Conservation (phyloP, 2,329 filamentous ascomycete species). For the Microascus cirrosus region DNA sequence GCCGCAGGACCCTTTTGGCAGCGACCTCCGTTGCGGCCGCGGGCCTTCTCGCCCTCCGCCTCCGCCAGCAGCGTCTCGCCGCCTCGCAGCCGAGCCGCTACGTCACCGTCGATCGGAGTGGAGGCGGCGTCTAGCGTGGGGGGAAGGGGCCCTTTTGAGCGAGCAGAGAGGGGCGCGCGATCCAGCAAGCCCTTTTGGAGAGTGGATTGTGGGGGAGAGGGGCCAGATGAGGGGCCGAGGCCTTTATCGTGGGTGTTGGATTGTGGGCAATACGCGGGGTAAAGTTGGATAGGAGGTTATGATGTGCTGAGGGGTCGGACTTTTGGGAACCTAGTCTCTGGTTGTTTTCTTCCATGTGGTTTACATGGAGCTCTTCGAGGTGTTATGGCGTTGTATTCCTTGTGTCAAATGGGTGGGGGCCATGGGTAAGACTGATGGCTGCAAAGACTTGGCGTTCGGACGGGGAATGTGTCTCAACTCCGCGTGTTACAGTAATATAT, state of each 20-base stretch:
- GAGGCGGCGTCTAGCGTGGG: constrained; percentile 25
- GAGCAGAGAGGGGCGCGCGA: not conserved
- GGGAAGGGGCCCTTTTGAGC: not conserved
- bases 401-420: no score
- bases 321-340: not conserved
- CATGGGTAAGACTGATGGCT: no score
- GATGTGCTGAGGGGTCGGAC: not conserved
- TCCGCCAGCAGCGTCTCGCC: constrained; percentile 19
- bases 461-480: no score
- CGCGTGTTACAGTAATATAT: no score
- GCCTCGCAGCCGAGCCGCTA: constrained; percentile 24
- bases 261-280: not conserved
- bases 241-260: not conserved
- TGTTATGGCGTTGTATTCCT: not conserved
- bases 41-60: constrained; percentile 14
- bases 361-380: not conserved
- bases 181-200: not conserved
- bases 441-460: no score
- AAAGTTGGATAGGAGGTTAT: not conserved
- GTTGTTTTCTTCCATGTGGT: not conserved
- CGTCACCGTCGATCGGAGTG: constrained; percentile 41
- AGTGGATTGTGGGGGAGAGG: not conserved
- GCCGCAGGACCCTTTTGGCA: constrained; percentile 18
- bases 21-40: constrained; percentile 7
- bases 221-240: not conserved